Evolutionary conservation across 805 yeast genomes (phyloP).

Genomic region (Teunomyces panamensis): DNA sequence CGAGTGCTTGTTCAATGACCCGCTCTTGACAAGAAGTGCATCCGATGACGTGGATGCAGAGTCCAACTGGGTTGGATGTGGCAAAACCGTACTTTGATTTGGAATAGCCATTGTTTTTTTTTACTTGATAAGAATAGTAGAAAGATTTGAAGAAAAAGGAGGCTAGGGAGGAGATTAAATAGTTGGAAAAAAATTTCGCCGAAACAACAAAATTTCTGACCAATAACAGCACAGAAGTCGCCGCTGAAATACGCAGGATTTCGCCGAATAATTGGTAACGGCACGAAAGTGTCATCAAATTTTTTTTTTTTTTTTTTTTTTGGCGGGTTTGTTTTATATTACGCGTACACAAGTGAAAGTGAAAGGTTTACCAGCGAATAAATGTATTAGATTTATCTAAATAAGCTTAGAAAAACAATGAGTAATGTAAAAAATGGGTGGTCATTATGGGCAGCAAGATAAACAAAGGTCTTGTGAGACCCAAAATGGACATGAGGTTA

Average conservation of each 20-base stretch:
- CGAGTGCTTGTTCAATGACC: constrained; percentile 2
- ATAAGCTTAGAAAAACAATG: constrained; percentile 1
- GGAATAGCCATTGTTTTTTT: background rate
- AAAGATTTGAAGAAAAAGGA: background rate
- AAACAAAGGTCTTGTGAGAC: background rate
- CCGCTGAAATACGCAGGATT: background rate
- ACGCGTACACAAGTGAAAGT: background rate
- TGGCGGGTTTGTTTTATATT: background rate
- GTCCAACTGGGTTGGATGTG: background rate
- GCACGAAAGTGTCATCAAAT: background rate
- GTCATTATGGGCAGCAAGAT: background rate
- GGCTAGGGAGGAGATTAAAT: background rate
- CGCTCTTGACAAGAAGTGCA: constrained; percentile 1
- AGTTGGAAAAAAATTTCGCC: background rate
- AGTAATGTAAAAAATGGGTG: background rate
- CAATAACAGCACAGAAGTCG: background rate
- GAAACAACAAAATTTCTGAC: background rate
- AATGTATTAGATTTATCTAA: constrained; percentile 3
- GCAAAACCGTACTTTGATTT: background rate
- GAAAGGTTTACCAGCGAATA: no score
- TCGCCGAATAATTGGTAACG: background rate
- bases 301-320: background rate
- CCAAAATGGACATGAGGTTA: constrained; percentile 4
- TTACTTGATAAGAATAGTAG: background rate
- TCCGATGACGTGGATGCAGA: background rate